Conservation (phyloP, 495 filamentous ascomycete genomes). For the Penicillium canariense region DNA sequence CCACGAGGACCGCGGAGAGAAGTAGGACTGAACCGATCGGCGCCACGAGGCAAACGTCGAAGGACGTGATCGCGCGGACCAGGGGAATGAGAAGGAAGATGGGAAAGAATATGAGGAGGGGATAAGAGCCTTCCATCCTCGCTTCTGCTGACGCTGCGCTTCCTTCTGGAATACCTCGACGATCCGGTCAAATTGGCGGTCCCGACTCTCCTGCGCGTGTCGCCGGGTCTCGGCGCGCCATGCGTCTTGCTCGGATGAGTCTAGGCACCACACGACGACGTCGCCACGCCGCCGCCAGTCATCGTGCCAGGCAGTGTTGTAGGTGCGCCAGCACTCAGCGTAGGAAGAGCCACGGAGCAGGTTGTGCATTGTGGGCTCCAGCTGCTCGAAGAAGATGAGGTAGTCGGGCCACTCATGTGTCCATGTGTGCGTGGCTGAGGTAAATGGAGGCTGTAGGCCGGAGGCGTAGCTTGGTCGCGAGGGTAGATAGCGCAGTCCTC, state of each 20-base stretch:
- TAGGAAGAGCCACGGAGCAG: conserved; percentile 58
- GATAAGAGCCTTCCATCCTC: conserved; percentile 18
- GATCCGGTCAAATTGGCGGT: conserved; percentile 39
- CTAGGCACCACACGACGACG: conserved; percentile 76
- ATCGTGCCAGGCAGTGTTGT: conserved; percentile 83
- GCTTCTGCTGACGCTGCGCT: conserved; percentile 15
- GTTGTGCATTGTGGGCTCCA: conserved; percentile 50
- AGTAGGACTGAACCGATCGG: conserved; percentile 7
- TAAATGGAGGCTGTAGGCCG: neutral
- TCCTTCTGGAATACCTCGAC: conserved; percentile 30
- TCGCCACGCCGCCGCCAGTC: conserved; percentile 83
- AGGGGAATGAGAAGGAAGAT: neutral
- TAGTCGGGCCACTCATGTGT: conserved; percentile 56
- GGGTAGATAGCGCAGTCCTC: conserved; percentile 39
- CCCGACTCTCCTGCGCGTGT: conserved; percentile 25
- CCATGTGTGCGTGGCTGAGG: neutral
- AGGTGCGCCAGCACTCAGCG: conserved; percentile 65
- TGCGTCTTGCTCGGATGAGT: conserved; percentile 33
- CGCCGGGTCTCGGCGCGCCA: conserved; percentile 29
- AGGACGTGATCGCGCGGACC: neutral
- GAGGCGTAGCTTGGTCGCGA: conserved; percentile 37
- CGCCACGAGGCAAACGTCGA: conserved; percentile 12
- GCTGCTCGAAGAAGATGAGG: conserved; percentile 62
- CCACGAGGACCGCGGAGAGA: conserved; percentile 11
- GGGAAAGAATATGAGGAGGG: conserved; percentile 3